Evolutionary conservation across 371 early-diverging fungal genomes (phyloP).

Genomic region (Blakeslea trispora): DNA sequence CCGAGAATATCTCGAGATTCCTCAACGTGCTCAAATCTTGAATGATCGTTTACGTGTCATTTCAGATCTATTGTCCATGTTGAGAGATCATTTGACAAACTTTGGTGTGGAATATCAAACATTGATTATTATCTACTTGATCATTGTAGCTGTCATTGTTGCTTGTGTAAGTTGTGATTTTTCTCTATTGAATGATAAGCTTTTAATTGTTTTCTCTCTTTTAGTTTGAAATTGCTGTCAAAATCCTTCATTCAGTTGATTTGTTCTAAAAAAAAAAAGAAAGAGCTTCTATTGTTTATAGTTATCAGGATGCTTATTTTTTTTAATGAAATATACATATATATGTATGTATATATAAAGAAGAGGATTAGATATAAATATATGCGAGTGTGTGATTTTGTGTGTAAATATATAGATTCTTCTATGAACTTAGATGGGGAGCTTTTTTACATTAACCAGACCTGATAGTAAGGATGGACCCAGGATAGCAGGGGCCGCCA

Average conservation of each 20-base stretch:
- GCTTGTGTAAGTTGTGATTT: slow-evolving; percentile 53
- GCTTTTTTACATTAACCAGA: slow-evolving; percentile 23
- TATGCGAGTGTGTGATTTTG: too few species aligned
- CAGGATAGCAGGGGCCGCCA: slow-evolving; percentile 62
- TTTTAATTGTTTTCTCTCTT: slow-evolving; percentile 4
- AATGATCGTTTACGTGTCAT: slow-evolving; percentile 83
- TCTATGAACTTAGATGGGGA: slow-evolving; percentile 30
- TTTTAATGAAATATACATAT: too few species aligned
- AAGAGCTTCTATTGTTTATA: too few species aligned
- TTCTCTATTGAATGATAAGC: neutral
- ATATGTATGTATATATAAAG: too few species aligned
- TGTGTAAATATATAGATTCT: too few species aligned
- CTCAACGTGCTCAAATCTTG: slow-evolving; percentile 80
- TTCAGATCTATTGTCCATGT: slow-evolving; percentile 82
- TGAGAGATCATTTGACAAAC: slow-evolving; percentile 71
- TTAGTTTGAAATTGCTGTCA: slow-evolving; percentile 56
- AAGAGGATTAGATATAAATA: too few species aligned
- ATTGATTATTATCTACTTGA: slow-evolving; percentile 67
- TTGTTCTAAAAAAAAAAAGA: slow-evolving; percentile 31
- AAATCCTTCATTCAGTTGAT: slow-evolving; percentile 43
- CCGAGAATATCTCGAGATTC: slow-evolving; percentile 73
- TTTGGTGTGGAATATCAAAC: slow-evolving; percentile 67
- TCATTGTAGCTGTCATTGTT: slow-evolving; percentile 62
- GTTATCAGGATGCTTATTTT: too few species aligned
- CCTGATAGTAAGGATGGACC: slow-evolving; percentile 26